Evolutionary conservation across 2,329 filamentous ascomycete species (phyloP).

Genomic region (Hirsutella rhossiliensis): DNA sequence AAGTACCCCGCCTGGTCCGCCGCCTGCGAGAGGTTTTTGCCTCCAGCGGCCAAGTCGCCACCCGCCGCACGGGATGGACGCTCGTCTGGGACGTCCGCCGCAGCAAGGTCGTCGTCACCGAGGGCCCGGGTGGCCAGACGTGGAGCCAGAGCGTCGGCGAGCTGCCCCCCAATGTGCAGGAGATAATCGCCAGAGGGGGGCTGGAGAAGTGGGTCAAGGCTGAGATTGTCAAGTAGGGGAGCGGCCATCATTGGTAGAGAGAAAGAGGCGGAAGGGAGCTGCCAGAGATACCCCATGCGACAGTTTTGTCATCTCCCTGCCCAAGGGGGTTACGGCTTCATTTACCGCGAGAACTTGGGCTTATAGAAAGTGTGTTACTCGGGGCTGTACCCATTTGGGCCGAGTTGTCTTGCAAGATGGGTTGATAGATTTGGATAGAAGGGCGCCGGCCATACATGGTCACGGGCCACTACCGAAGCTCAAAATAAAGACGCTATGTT

Average conservation of each 20-base stretch:
- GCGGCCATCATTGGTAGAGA: not conserved
- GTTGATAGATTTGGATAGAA: too few relatives aligned
- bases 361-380: too few relatives aligned
- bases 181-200: slow-evolving; percentile 67
- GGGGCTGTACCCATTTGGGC: too few relatives aligned
- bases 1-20: slow-evolving; percentile 55
- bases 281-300: too few relatives aligned
- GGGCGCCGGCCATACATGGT: too few relatives aligned
- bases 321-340: too few relatives aligned
- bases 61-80: slow-evolving; percentile 71
- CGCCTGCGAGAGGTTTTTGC: slow-evolving; percentile 50
- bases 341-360: too few relatives aligned
- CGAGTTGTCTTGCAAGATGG: too few relatives aligned
- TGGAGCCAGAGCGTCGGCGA: slow-evolving; percentile 80
- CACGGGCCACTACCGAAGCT: not conserved
- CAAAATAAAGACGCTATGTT: slow-evolving; percentile 16
- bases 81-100: slow-evolving; percentile 69
- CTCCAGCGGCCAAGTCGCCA: slow-evolving; percentile 26
- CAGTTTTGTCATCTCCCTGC: too few relatives aligned
- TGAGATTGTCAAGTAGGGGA: slow-evolving; percentile 33
- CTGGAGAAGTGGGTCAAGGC: slow-evolving; percentile 74
- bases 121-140: slow-evolving; percentile 47
- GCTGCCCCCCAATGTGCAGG: slow-evolving; percentile 75
- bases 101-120: slow-evolving; percentile 57
- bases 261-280: too few relatives aligned